Evolutionary conservation across 2,329 filamentous ascomycete species (phyloP), one percentile per base, ranked within the genome.

Genomic region (Pseudogymnoascus sp.): DNA sequence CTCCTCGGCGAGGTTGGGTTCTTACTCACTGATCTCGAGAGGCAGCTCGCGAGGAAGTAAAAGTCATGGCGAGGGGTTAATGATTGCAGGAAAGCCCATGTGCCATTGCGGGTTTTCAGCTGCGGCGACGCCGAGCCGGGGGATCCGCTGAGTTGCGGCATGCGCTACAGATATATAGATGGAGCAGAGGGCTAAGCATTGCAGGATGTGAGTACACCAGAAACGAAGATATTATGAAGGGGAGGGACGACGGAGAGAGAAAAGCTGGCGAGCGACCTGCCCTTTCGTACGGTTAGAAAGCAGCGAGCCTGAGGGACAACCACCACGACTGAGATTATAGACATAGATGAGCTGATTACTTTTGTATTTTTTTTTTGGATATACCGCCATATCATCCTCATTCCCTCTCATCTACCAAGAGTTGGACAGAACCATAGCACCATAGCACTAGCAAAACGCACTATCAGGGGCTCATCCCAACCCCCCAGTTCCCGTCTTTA

Each of bases 1-100:
- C 61, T 62, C 5, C 61, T 62, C 3, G 61, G 61, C 31, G 61
- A 62, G n/a, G 61, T 62, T 28, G 61, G 61, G n/a, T 62, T 62
- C 21, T 36, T 62, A 8, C 61, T 62, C 39, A 62, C 61, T 23
- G 41, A 54, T 54, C n/a, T 62, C 10, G 61, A 62, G 39, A 62
- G 19, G 14, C 23, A 54, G 13, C 43, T 62, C 48, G 39, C 39
- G 8, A 54, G 54, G 10, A 51, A 54, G 6, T 39, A 48, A 31
- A 54, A 6, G 1, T 4, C 13, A 25, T 13, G 21, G 43, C 13
- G 13, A 14, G 21, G 21, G 10, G 43, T 25, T 25, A 21, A 25
- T 48, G 8, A 4, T 19, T 10, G 7, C 1, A 19, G 39, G 6
- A 19, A 41, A 41, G 6, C 4, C 10, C 1, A 31, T 31, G 8